Percentiles rank a stretch among this genome's conserved stretches.
Evolutionary conservation across 768 basidiomycete species (phyloP).

Genomic region (Clitopilus hobsonii): DNA sequence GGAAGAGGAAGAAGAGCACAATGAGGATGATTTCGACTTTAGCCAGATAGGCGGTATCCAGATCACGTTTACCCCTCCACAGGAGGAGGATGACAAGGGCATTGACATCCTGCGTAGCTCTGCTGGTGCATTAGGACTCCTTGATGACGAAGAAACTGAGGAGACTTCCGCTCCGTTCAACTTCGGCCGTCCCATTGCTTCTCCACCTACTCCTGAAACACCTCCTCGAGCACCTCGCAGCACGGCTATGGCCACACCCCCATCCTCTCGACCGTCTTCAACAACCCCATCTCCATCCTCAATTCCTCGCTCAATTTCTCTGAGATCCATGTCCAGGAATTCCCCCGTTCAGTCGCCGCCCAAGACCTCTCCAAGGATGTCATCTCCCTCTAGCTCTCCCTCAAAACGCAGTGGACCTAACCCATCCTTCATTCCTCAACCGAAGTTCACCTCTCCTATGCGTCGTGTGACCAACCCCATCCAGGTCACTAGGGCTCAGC

Average conservation of each 20-base stretch:
- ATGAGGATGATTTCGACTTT: slow-evolving; percentile 46
- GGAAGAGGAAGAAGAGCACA: slow-evolving; percentile 28
- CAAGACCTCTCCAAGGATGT: neutral
- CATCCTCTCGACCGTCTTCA: slow-evolving; percentile 18
- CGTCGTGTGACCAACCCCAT: slow-evolving; percentile 19
- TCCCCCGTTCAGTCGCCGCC: slow-evolving; percentile 29
- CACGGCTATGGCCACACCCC: slow-evolving; percentile 17
- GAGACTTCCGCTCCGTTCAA: slow-evolving; percentile 27
- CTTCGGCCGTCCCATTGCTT: slow-evolving; percentile 24
- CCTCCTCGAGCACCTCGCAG: neutral
- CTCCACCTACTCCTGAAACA: slow-evolving; percentile 12
- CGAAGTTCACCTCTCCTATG: slow-evolving; percentile 34
- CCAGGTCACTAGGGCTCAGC: too few species aligned
- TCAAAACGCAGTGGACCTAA: slow-evolving; percentile 42
- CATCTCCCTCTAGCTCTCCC: slow-evolving; percentile 36
- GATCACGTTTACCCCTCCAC: slow-evolving; percentile 69
- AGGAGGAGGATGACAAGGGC: slow-evolving; percentile 27
- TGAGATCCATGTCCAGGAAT: slow-evolving; percentile 8
- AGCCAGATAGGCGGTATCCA: slow-evolving; percentile 69
- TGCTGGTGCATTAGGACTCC: slow-evolving; percentile 26
- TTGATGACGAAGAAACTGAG: slow-evolving; percentile 7
- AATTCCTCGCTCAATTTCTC: slow-evolving; percentile 38
- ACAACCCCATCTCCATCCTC: slow-evolving; percentile 38
- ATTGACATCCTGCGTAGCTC: slow-evolving; percentile 24
- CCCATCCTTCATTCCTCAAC: slow-evolving; percentile 62